These are phyloP conservation scores for Sporothrix brunneoviolacea DNA, from an alignment of 2,329 filamentous ascomycete species.

Conservation along the genomic window DNA sequence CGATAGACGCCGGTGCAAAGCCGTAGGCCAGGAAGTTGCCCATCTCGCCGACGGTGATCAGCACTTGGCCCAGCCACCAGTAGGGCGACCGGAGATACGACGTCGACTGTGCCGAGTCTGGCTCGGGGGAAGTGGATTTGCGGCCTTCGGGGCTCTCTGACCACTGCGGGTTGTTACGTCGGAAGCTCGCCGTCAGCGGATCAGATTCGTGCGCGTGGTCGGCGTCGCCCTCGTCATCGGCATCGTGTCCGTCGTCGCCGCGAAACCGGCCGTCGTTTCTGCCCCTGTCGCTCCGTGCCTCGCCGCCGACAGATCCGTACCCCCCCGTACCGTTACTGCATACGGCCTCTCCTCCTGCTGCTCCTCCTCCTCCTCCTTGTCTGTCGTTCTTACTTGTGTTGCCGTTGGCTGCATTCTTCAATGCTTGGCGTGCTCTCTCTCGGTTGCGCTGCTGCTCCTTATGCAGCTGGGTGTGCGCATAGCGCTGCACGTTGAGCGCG, in stretches of 20 bases:
- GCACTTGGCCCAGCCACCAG: constrained; percentile 90
- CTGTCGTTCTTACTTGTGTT: constrained; percentile 15
- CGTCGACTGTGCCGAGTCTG: constrained; percentile 29
- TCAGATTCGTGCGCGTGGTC: constrained; percentile 39
- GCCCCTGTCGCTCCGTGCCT: too few relatives aligned
- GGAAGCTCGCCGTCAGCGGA: constrained; percentile 45
- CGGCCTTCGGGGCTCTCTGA: constrained; percentile 16
- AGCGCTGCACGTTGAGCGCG: constrained; percentile 91
- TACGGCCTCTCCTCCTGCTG: neutral
- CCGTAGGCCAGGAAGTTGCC: constrained; percentile 97
- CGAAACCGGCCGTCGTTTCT: constrained; percentile 23
- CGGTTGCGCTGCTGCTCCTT: constrained; percentile 57
- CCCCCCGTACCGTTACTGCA: neutral
- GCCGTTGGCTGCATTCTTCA: constrained; percentile 35
- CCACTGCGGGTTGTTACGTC: constrained; percentile 33
- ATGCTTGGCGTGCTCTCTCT: constrained; percentile 46
- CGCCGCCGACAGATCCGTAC: neutral
- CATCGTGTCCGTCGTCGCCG: constrained; percentile 26
- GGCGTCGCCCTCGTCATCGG: constrained; percentile 20
- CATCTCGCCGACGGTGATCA: constrained; percentile 89
- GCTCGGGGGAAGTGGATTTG: constrained; percentile 28
- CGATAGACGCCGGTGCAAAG: constrained; percentile 94
- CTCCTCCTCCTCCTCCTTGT: constrained; percentile 19
- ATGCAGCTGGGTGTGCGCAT: constrained; percentile 82
- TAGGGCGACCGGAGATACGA: constrained; percentile 86